Percentiles rank a stretch among this genome's conserved stretches.
Evolutionary conservation across 2,329 filamentous ascomycete genomes (phyloP).

Genomic region (Chrysoporthe austroafricana): DNA sequence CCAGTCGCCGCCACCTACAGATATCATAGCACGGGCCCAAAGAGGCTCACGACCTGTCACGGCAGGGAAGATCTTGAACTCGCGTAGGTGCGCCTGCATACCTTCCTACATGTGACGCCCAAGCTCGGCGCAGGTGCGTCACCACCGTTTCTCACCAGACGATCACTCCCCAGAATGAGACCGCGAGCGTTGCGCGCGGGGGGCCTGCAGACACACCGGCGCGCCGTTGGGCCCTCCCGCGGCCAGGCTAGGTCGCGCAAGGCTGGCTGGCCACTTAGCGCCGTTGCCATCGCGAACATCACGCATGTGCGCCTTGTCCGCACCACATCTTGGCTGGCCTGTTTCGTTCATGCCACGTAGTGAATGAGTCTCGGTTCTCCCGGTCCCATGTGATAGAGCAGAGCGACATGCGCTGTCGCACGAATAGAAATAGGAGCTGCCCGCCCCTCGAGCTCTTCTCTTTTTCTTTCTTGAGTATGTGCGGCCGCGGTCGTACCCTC

Average conservation of each 20-base stretch:
- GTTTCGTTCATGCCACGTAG: neutral
- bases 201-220: no score
- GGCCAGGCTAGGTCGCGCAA: neutral
- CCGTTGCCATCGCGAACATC: neutral
- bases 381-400: neutral
- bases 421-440: neutral
- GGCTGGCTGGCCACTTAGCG: neutral
- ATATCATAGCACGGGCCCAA: neutral
- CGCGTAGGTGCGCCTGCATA: no score
- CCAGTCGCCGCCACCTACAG: neutral
- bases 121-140: no score
- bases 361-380: neutral
- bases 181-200: no score
- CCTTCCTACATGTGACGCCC: no score
- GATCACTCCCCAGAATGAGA: no score
- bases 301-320: neutral
- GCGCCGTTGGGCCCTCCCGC: no score
- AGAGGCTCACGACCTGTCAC: no score
- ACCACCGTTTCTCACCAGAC: no score
- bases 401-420: neutral
- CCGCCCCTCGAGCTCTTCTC: neutral
- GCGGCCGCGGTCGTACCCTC: neutral
- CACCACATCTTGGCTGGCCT: neutral
- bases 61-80: no score
- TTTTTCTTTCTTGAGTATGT: neutral